phyloP scores from a whole-genome alignment of 768 basidiomycete genomes.

The Lepiota subincarnata region DNA sequence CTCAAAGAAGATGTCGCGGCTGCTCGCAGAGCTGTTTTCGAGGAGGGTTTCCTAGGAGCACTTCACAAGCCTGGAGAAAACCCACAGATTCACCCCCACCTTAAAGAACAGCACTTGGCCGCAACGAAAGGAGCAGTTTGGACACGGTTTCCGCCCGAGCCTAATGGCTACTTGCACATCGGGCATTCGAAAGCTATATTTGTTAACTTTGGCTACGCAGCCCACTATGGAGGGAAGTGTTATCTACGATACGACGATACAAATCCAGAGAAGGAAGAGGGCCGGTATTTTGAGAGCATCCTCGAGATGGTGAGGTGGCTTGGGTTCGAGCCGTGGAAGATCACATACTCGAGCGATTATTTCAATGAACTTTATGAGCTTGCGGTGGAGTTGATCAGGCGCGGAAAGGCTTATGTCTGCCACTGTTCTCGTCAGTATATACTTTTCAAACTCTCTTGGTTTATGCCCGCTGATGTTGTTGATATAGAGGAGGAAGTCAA shows the following conservation, averaged over 20 bases:
- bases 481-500: constrained; percentile 86
- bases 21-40: constrained; percentile 69
- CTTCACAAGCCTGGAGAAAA: constrained; percentile 95
- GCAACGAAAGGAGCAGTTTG: constrained; percentile 80
- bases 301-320: constrained; percentile 95
- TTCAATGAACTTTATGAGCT: constrained; percentile 84
- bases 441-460: neutral
- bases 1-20: constrained; percentile 32
- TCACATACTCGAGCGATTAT: constrained; percentile 98
- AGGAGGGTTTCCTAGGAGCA: constrained; percentile 89
- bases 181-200: constrained; percentile 99
- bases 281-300: constrained; percentile 92
- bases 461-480: constrained; percentile 4
- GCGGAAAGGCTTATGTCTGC: constrained; percentile 93
- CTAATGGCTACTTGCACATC: constrained; percentile 93
- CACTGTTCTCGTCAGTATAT: constrained; percentile 83
- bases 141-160: constrained; percentile 98
- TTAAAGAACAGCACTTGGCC: constrained; percentile 78
- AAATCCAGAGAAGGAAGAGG: constrained; percentile 98
- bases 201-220: constrained; percentile 97
- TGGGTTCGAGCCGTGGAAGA: constrained; percentile 97
- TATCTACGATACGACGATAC: constrained; percentile 98
- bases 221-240: constrained; percentile 85
- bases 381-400: constrained; percentile 82
- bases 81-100: constrained; percentile 72